phyloP scores from a whole-genome alignment of 2,329 filamentous ascomycete genomes.

The Periconia sp. region DNA sequence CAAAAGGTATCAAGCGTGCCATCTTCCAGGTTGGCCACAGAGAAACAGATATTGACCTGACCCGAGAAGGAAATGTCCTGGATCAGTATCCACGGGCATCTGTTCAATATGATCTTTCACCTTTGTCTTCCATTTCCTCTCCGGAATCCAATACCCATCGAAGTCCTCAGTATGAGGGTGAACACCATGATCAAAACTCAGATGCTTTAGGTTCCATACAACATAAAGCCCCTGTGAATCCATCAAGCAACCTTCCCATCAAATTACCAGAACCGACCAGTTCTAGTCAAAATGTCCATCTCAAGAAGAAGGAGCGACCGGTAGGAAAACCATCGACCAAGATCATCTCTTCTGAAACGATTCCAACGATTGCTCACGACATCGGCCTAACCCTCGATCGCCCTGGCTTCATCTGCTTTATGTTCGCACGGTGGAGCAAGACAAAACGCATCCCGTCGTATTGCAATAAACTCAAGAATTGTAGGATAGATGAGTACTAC shows the following conservation, averaged over 20 bases:
- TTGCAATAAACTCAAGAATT: not conserved
- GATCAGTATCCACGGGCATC: conserved; percentile 13
- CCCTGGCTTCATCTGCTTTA: not conserved
- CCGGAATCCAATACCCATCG: no score
- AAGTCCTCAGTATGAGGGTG: no score
- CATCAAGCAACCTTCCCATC: no score
- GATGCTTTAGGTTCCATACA: no score
- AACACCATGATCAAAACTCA: no score
- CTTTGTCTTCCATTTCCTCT: no score
- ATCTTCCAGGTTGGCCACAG: conserved; percentile 12
- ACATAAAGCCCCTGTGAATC: no score
- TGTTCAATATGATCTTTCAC: not conserved
- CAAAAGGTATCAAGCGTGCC: conserved; percentile 10
- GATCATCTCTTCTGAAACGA: not conserved
- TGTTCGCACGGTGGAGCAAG: conserved; percentile 6
- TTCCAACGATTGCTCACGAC: not conserved
- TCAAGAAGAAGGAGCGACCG: not conserved
- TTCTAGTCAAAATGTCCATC: no score
- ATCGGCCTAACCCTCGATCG: not conserved
- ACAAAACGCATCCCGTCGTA: not conserved
- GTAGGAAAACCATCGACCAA: not conserved
- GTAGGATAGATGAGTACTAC: conserved; percentile 23
- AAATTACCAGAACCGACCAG: no score
- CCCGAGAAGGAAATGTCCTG: conserved; percentile 5
- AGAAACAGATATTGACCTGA: conserved; percentile 1